Evolutionary conservation across 176 grass and related monocot genomes (phyloP).

Genomic region (Musa itinerans): DNA sequence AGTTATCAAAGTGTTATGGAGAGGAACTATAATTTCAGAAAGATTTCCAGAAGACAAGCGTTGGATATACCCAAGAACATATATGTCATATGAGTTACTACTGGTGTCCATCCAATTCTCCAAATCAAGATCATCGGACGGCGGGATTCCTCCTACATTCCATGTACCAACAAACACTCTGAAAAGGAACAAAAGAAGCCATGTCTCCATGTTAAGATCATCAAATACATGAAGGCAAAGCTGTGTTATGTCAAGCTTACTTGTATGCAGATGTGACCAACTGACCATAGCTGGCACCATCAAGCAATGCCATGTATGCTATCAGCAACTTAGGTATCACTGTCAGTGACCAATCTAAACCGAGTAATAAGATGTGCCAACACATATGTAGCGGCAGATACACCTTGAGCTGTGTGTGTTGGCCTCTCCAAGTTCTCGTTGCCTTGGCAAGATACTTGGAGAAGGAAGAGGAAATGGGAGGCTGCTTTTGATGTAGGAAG

Average conservation of each 20-base stretch:
- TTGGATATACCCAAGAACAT: constrained; percentile 70
- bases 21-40: neutral
- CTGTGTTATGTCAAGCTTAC: neutral
- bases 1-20: neutral
- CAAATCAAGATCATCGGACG: constrained; percentile 63
- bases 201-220: constrained; percentile 15
- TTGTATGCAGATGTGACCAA: neutral
- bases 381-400: too few species aligned
- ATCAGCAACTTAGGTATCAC: too few species aligned
- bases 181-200: neutral
- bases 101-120: constrained; percentile 72
- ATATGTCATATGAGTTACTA: constrained; percentile 62
- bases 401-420: too few species aligned
- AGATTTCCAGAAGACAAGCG: neutral
- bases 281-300: too few species aligned
- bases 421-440: too few species aligned
- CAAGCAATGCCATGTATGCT: too few species aligned
- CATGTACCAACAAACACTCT: constrained; percentile 86
- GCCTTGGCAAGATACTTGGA: too few species aligned
- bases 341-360: too few species aligned
- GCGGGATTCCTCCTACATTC: constrained; percentile 71
- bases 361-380: too few species aligned
- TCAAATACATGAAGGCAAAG: constrained; percentile 6
- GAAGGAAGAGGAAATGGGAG: too few species aligned
- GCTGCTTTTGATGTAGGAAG: too few species aligned